A percentile compares a stretch with the other conserved stretches of the same genome.
Conservation (phyloP, 1,284 basidiomycete genomes). For the Irpex rosettiformis region DNA sequence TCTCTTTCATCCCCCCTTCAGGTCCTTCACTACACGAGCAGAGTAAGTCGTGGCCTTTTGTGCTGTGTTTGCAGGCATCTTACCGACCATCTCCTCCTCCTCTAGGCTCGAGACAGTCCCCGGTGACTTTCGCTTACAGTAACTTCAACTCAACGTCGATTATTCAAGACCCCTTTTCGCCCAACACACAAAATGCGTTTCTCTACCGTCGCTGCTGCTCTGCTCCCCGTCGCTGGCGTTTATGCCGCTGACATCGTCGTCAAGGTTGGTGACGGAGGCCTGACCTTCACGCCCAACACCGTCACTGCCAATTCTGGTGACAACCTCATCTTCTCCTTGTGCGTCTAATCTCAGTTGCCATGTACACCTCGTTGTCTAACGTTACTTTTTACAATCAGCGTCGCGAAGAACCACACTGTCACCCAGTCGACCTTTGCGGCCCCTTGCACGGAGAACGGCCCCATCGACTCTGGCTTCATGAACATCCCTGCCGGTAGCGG, state of each 20-base stretch:
- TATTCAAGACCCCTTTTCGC: not conserved
- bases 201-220: conserved; percentile 40
- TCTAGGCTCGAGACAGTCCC: not conserved
- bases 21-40: not conserved
- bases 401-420: conserved; percentile 31
- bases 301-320: conserved; percentile 51
- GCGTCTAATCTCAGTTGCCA: conserved; percentile 16
- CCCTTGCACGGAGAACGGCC: conserved; percentile 15
- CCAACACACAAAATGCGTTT: conserved; percentile 50
- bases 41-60: not conserved
- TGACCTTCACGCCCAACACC: conserved; percentile 42
- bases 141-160: conserved; percentile 4
- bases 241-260: conserved; percentile 37
- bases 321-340: conserved; percentile 52
- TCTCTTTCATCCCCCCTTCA: not conserved
- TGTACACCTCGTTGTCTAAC: not conserved
- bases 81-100: not conserved
- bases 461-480: conserved; percentile 17
- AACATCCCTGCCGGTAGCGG: conserved; percentile 20
- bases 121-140: conserved; percentile 1
- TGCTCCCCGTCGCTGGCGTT: conserved; percentile 38
- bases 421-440: conserved; percentile 15
- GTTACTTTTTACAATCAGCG: too few species aligned
- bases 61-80: not conserved
- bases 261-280: conserved; percentile 44